These are phyloP conservation scores for Blepharisma stoltei DNA, from an alignment of 73 alveolate species.

Conservation along the genomic window DNA sequence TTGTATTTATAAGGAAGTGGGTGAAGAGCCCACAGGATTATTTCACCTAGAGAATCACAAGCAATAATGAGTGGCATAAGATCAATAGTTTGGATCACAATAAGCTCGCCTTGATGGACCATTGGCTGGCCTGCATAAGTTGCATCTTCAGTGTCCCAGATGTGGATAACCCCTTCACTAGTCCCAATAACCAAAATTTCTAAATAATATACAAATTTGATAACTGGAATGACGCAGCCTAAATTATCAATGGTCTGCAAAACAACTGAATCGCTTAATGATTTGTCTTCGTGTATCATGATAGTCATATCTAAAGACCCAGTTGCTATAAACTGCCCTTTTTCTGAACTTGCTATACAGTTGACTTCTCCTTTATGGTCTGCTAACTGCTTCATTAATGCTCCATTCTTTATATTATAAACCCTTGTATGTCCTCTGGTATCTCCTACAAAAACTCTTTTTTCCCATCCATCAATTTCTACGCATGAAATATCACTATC, in stretches of 20 bases:
- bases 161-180: not conserved
- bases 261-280: conserved; percentile 25
- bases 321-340: conserved; percentile 35
- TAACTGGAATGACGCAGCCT: not conserved
- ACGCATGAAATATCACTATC: conserved; percentile 70
- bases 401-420: conserved; percentile 65
- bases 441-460: conserved; percentile 72
- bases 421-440: conserved; percentile 57
- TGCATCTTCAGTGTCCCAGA: conserved; percentile 17
- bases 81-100: not conserved
- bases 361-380: conserved; percentile 46
- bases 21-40: conserved; percentile 48
- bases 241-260: not conserved
- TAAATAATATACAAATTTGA: not conserved
- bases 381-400: conserved; percentile 56
- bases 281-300: conserved; percentile 47
- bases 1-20: conserved; percentile 48
- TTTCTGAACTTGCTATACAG: not conserved
- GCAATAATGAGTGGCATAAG: conserved; percentile 31
- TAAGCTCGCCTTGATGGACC: conserved; percentile 9
- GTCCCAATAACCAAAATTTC: not conserved
- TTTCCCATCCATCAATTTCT: conserved; percentile 59
- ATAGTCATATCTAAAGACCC: conserved; percentile 43
- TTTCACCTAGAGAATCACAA: conserved; percentile 26
- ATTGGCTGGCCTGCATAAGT: conserved; percentile 5